Conservation (phyloP, 2,329 filamentous ascomycete genomes). For the Verticillium dahliae region DNA sequence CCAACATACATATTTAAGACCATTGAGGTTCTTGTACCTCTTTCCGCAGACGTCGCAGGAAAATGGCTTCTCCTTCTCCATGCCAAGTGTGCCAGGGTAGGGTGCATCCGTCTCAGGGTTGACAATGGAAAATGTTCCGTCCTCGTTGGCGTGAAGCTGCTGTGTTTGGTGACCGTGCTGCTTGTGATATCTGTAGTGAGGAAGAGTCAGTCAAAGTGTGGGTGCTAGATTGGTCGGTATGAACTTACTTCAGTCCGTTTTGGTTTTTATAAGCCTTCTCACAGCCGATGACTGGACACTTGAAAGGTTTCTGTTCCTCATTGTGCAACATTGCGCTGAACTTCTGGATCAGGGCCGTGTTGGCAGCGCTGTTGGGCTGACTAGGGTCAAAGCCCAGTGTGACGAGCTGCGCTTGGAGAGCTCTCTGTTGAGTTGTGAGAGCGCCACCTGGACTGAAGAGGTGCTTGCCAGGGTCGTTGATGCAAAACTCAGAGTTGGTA, state of each 20-base stretch:
- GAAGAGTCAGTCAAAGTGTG: conserved; percentile 4
- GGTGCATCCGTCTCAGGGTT: conserved; percentile 91
- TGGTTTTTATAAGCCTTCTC: conserved; percentile 99
- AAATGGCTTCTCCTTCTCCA: conserved; percentile 99
- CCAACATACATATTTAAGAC: conserved; percentile 77
- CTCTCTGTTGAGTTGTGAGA: conserved; percentile 54
- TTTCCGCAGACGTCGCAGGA: conserved; percentile 96
- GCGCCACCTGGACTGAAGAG: conserved; percentile 81
- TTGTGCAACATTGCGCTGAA: conserved; percentile 59
- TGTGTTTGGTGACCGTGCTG: conserved; percentile 94
- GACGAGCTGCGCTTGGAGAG: conserved; percentile 61
- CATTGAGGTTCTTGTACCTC: conserved; percentile 98
- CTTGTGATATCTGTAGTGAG: conserved; percentile 52
- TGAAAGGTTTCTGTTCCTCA: conserved; percentile 96
- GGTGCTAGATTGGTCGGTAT: background rate
- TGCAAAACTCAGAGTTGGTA: conserved; percentile 49
- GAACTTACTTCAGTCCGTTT: conserved; percentile 84
- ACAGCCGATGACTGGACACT: conserved; percentile 95
- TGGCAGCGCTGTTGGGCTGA: conserved; percentile 73
- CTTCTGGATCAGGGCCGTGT: conserved; percentile 48
- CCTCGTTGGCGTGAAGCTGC: conserved; percentile 90
- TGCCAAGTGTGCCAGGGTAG: conserved; percentile 93
- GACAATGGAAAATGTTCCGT: conserved; percentile 96
- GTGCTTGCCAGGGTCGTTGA: conserved; percentile 91
- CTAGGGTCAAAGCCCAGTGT: conserved; percentile 70